Percentiles rank a stretch among this genome's conserved stretches.
Conservation (phyloP, 2,329 filamentous ascomycete genomes). For the Acrocalymma vagum region DNA sequence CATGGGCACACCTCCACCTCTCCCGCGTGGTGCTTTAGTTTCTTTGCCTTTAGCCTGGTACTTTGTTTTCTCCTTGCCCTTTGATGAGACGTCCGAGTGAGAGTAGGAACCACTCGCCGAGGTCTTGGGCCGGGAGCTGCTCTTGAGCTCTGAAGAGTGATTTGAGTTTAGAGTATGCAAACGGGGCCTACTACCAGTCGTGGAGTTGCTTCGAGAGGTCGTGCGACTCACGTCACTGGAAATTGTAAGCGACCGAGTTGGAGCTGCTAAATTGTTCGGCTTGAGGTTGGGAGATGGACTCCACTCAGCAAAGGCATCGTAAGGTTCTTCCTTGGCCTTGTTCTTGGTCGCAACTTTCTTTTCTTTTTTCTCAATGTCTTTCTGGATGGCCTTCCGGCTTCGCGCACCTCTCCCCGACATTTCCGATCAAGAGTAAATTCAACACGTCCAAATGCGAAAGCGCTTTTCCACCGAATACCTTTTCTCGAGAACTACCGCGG, state of each 20-base stretch:
- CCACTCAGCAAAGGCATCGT: constrained; percentile 42
- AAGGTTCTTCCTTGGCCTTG: constrained; percentile 32
- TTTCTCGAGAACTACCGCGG: too few species aligned
- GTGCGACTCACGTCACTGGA: constrained; percentile 37
- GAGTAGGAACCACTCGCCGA: constrained; percentile 31
- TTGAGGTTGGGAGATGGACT: constrained; percentile 26
- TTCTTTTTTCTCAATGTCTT: constrained; percentile 50
- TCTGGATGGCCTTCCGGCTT: constrained; percentile 49
- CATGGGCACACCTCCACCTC: constrained; percentile 48
- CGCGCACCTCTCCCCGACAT: constrained; percentile 52
- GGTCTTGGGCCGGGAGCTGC: constrained; percentile 24
- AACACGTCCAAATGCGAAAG: constrained; percentile 1
- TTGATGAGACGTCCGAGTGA: constrained; percentile 37
- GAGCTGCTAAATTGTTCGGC: constrained; percentile 21
- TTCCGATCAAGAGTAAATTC: constrained; percentile 4
- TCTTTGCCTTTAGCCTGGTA: constrained; percentile 48
- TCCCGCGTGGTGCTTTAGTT: constrained; percentile 47
- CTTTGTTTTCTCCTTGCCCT: constrained; percentile 41
- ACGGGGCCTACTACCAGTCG: constrained; percentile 23
- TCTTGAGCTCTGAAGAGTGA: constrained; percentile 26
- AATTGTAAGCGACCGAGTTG: constrained; percentile 35
- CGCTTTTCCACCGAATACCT: too few species aligned
- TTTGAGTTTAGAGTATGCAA: constrained; percentile 32
- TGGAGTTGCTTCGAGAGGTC: constrained; percentile 40
- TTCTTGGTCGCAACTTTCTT: constrained; percentile 44